Conservation (phyloP, 495 filamentous ascomycete species). For the Venustampulla echinocandica region DNA sequence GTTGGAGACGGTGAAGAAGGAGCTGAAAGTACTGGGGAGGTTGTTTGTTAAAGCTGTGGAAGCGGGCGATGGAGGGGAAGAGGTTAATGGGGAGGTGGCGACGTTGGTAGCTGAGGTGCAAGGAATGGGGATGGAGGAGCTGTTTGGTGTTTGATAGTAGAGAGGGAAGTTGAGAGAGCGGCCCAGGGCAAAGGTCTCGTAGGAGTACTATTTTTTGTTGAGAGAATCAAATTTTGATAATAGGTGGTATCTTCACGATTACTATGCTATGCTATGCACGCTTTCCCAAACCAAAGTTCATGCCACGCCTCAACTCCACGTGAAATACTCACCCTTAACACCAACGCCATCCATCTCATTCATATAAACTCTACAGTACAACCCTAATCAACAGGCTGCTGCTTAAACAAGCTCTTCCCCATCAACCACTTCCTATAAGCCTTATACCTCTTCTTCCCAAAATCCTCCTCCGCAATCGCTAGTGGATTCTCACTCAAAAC, state of each 20-base stretch:
- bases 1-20: constrained; percentile 31
- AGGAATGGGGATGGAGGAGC: constrained; percentile 29
- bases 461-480: constrained; percentile 78
- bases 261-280: too few relatives aligned
- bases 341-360: too few relatives aligned
- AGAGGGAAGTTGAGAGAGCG: not conserved
- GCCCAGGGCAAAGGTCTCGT: too few relatives aligned
- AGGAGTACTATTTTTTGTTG: not conserved
- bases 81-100: constrained; percentile 25
- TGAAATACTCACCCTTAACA: too few relatives aligned
- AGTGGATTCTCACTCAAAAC: constrained; percentile 71
- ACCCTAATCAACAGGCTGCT: constrained; percentile 58
- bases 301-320: too few relatives aligned
- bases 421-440: constrained; percentile 89
- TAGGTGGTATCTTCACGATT: not conserved
- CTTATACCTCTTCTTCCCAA: constrained; percentile 85
- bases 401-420: constrained; percentile 90
- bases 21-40: constrained; percentile 33
- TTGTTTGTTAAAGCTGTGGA: constrained; percentile 5
- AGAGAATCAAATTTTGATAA: not conserved
- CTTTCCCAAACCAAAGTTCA: too few relatives aligned
- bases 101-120: constrained; percentile 30
- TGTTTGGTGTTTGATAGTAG: constrained; percentile 27
- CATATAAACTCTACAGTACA: too few relatives aligned
- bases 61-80: constrained; percentile 20